Evolutionary conservation across 2,329 filamentous ascomycete species (phyloP).

Genomic region (Nannizziopsis barbatae): DNA sequence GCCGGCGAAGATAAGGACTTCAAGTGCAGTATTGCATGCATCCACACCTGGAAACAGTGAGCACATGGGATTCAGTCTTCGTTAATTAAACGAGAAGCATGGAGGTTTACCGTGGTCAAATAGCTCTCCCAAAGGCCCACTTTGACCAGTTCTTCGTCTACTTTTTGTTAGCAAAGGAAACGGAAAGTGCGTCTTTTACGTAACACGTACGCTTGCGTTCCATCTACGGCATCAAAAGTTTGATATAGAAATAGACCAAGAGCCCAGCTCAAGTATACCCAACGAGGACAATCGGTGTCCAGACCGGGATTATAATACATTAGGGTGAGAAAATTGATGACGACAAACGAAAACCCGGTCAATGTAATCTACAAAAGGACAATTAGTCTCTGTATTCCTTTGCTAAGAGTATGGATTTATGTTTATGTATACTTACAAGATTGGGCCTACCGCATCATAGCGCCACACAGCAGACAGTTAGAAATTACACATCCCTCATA

Average conservation of each 20-base stretch:
- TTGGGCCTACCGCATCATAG: conserved; percentile 40
- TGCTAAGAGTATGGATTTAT: neutral
- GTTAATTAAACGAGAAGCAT: neutral
- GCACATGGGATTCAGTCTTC: neutral
- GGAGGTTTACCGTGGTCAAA: conserved; percentile 70
- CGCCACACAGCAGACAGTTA: neutral
- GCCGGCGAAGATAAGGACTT: conserved; percentile 81
- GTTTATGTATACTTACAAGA: conserved; percentile 29
- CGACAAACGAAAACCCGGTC: conserved; percentile 78
- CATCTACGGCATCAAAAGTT: conserved; percentile 96
- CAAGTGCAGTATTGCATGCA: conserved; percentile 89
- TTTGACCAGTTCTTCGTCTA: conserved; percentile 78
- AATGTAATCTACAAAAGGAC: conserved; percentile 57
- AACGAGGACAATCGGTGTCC: conserved; percentile 82
- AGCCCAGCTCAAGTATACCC: conserved; percentile 93
- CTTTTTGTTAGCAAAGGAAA: conserved; percentile 5
- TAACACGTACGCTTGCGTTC: conserved; percentile 67
- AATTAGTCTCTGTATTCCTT: neutral
- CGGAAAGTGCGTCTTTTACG: neutral
- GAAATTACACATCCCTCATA: neutral
- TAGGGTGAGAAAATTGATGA: conserved; percentile 79
- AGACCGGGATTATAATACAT: conserved; percentile 94
- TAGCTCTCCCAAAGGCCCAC: conserved; percentile 84
- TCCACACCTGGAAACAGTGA: conserved; percentile 53
- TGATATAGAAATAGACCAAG: conserved; percentile 88